A percentile compares a stretch with the other conserved stretches of the same genome.
phyloP scores from a whole-genome alignment of 352 stramenopile genomes.

The Phytophthora hybrid region DNA sequence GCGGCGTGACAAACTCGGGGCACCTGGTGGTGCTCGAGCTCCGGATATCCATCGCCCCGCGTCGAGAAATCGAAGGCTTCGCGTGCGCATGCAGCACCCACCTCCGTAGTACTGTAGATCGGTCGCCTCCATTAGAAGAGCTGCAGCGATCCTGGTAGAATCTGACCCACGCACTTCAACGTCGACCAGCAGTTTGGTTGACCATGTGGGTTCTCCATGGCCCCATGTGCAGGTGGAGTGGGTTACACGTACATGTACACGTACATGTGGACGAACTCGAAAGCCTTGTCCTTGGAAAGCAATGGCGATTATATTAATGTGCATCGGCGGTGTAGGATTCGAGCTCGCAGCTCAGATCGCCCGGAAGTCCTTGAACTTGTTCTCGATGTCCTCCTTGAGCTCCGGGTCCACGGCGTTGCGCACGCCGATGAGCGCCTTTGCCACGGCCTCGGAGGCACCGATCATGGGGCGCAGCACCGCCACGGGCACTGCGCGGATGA shows the following conservation, averaged over 20 bases:
- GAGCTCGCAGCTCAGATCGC: slow-evolving; percentile 32
- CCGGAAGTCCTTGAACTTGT: slow-evolving; percentile 93
- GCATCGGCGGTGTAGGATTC: too few relatives aligned
- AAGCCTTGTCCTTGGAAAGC: neutral
- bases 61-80: too few relatives aligned
- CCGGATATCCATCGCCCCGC: neutral
- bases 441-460: slow-evolving; percentile 84
- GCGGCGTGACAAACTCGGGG: neutral
- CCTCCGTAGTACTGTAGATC: too few relatives aligned
- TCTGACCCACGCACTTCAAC: slow-evolving; percentile 8
- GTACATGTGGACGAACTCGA: neutral
- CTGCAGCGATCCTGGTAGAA: neutral
- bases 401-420: slow-evolving; percentile 90
- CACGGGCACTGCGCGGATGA: slow-evolving; percentile 89
- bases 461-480: slow-evolving; percentile 90
- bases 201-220: slow-evolving; percentile 12
- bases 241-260: neutral
- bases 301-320: neutral
- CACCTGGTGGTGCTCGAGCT: neutral
- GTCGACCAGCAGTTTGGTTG: slow-evolving; percentile 2
- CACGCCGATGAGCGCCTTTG: slow-evolving; percentile 87
- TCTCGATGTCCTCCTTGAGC: slow-evolving; percentile 92
- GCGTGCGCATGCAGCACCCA: too few relatives aligned
- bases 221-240: slow-evolving; percentile 6
- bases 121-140: too few relatives aligned